Evolutionary conservation across 805 yeast species (phyloP).

Genomic region (Pichia eremophila): DNA sequence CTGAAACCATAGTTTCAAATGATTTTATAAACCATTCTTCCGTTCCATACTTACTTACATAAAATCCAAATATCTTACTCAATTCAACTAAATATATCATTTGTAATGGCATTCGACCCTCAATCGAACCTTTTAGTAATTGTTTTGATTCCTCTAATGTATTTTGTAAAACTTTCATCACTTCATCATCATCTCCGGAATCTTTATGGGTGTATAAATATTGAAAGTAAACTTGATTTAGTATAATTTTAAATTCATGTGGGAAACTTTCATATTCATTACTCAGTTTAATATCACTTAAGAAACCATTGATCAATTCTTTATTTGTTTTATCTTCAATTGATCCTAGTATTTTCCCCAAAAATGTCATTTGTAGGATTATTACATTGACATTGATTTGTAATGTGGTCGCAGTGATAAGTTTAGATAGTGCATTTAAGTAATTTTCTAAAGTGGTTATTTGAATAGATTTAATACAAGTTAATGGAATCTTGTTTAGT

Average conservation of each 20-base stretch:
- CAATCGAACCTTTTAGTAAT: neutral
- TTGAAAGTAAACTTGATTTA: conserved; percentile 1
- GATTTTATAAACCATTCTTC: conserved; percentile 6
- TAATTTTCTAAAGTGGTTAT: neutral
- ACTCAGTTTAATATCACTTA: neutral
- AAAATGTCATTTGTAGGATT: conserved; percentile 3
- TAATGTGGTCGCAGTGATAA: conserved; percentile 2
- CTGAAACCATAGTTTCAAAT: neutral
- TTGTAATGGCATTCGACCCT: neutral
- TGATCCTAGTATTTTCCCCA: conserved; percentile 2
- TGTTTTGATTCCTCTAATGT: neutral
- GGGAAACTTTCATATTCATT: neutral
- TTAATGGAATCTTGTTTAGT: conserved; percentile 4
- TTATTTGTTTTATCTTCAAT: neutral
- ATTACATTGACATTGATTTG: conserved; percentile 8
- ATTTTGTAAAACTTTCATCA: neutral
- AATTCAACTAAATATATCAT: conserved; percentile 5
- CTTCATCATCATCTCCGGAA: neutral
- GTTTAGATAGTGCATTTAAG: neutral
- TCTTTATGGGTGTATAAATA: neutral
- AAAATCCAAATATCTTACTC: conserved; percentile 9
- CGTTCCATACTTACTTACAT: neutral
- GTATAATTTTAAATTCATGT: neutral
- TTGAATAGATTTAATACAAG: neutral
- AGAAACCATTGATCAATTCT: neutral